These are phyloP conservation scores for Neurospora sp. DNA, from an alignment of 2,329 filamentous ascomycete species.

Conservation along the genomic window DNA sequence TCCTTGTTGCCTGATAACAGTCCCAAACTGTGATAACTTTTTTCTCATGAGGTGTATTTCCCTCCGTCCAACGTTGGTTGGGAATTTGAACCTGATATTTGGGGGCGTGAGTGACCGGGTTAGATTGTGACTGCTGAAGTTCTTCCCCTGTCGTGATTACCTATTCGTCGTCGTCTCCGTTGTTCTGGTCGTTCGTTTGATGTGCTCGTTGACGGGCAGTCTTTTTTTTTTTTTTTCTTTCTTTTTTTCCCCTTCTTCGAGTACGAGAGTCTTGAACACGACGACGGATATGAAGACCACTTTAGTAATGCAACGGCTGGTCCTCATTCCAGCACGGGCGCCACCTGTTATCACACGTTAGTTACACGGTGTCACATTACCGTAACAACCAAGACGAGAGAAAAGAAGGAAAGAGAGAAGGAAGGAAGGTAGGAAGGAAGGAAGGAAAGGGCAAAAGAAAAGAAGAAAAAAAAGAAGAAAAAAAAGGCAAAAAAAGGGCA, in stretches of 20 bases:
- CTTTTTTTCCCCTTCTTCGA: background rate
- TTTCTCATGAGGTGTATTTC: background rate
- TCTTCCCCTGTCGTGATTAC: too few relatives aligned
- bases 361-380: background rate
- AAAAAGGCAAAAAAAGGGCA: fast-evolving
- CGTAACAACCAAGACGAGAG: background rate
- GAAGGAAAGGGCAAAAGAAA: too few relatives aligned
- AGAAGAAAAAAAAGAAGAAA: background rate
- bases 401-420: background rate
- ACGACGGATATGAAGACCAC: background rate
- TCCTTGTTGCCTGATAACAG: background rate
- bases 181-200: too few relatives aligned
- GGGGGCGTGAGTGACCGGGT: too few relatives aligned
- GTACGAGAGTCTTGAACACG: background rate
- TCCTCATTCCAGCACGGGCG: background rate
- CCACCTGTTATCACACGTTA: background rate
- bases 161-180: too few relatives aligned
- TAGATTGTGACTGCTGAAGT: too few relatives aligned
- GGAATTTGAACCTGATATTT: background rate
- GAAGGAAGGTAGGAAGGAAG: too few relatives aligned
- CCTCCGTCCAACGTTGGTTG: background rate
- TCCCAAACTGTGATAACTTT: background rate
- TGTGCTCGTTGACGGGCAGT: background rate
- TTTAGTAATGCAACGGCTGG: background rate
- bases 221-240: background rate